Evolutionary conservation across 1,284 basidiomycete species (phyloP).

Genomic region (Trichosporon faecale): DNA sequence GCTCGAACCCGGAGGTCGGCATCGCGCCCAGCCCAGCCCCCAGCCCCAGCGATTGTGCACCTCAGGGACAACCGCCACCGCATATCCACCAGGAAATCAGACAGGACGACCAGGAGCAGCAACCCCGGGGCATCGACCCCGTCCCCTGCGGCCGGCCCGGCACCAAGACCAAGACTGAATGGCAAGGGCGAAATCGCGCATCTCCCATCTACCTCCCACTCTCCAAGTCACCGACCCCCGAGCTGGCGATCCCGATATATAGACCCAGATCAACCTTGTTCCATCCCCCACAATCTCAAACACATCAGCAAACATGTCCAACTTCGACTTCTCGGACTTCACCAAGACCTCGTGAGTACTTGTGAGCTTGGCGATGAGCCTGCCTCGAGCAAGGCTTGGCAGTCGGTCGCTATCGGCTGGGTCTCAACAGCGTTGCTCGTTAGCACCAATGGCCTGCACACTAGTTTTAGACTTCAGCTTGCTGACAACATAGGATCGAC

Average conservation of each 20-base stretch:
- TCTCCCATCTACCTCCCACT: neutral
- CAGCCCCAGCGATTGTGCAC: neutral
- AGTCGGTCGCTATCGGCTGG: too few species aligned
- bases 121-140: neutral
- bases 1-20: neutral
- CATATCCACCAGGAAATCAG: too few species aligned
- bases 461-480: too few species aligned
- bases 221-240: slow-evolving; percentile 1
- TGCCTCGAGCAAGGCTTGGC: neutral
- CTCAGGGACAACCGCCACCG: neutral
- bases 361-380: neutral
- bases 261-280: neutral
- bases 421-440: neutral
- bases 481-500: slow-evolving; percentile 20
- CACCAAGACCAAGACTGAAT: neutral
- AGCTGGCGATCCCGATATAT: neutral
- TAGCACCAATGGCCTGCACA: too few species aligned
- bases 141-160: neutral
- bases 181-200: neutral
- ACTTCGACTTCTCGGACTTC: slow-evolving; percentile 21
- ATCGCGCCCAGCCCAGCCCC: neutral
- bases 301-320: slow-evolving; percentile 14
- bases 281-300: neutral
- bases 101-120: neutral
- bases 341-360: slow-evolving; percentile 21